Conservation (phyloP, 192 early-diverging fungal genomes). For the Coemansia sp. region DNA sequence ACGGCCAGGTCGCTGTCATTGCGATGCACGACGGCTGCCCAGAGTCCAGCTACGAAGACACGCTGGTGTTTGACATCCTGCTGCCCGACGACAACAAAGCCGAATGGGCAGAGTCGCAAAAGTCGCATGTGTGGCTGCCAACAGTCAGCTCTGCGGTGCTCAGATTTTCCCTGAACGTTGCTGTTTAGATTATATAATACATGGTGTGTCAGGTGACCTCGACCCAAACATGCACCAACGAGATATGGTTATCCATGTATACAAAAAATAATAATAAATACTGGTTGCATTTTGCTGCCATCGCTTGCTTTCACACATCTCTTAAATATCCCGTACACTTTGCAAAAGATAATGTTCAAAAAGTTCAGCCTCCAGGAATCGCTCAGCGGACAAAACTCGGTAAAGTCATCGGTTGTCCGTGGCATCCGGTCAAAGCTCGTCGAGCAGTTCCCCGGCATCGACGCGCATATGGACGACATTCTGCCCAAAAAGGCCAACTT, state of each 20-base stretch:
- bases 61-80: background rate
- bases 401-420: conserved; percentile 91
- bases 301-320: background rate
- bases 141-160: background rate
- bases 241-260: background rate
- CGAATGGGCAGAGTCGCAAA: background rate
- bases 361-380: conserved; percentile 82
- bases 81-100: background rate
- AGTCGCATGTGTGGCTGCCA: background rate
- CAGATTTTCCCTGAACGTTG: background rate
- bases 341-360: conserved; percentile 62
- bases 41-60: background rate
- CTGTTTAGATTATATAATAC: background rate
- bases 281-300: background rate
- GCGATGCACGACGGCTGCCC: background rate
- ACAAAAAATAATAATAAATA: background rate
- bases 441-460: conserved; percentile 87
- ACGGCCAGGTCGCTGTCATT: background rate
- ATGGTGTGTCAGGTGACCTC: no score
- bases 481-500: conserved; percentile 95
- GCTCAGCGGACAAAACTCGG: conserved; percentile 73
- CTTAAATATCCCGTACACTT: no score
- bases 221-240: no score
- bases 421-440: conserved; percentile 79
- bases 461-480: conserved; percentile 85